A percentile compares a stretch with the other conserved stretches of the same genome.
These are phyloP conservation scores for Tolypocladium album DNA, from an alignment of 2,329 filamentous ascomycete genomes.

Conservation along the genomic window DNA sequence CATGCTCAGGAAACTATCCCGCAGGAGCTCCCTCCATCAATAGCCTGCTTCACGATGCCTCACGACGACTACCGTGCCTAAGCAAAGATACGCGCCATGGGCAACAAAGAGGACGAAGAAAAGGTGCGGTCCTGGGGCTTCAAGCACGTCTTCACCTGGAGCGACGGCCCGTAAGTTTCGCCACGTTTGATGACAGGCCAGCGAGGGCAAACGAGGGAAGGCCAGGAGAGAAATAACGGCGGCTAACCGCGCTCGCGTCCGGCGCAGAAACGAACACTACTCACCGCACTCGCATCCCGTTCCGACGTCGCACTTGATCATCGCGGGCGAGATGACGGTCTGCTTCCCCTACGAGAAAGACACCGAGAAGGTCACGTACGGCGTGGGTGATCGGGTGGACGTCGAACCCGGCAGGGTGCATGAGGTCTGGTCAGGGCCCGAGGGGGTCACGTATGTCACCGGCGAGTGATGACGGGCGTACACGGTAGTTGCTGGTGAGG, in stretches of 20 bases:
- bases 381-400: constrained; percentile 51
- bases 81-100: constrained; percentile 11
- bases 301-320: constrained; percentile 59
- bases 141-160: constrained; percentile 59
- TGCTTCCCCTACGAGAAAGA: constrained; percentile 50
- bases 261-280: constrained; percentile 54
- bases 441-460: constrained; percentile 59
- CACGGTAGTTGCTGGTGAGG: background rate
- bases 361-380: constrained; percentile 46
- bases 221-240: background rate
- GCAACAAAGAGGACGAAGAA: constrained; percentile 29
- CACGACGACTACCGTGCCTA: background rate
- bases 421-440: constrained; percentile 57
- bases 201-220: background rate
- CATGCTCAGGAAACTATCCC: no score
- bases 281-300: constrained; percentile 53
- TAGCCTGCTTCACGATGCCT: background rate
- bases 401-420: constrained; percentile 54
- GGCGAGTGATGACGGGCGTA: constrained; percentile 32
- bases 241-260: background rate
- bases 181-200: no score
- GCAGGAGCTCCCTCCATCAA: background rate
- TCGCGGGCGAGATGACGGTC: constrained; percentile 54
- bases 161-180: constrained; percentile 51
- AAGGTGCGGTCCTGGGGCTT: constrained; percentile 63